Evolutionary conservation across 345 rosid genomes (phyloP), one percentile per base, ranked within the genome.

Genomic region (Cardamine chenopodiifolia): DNA sequence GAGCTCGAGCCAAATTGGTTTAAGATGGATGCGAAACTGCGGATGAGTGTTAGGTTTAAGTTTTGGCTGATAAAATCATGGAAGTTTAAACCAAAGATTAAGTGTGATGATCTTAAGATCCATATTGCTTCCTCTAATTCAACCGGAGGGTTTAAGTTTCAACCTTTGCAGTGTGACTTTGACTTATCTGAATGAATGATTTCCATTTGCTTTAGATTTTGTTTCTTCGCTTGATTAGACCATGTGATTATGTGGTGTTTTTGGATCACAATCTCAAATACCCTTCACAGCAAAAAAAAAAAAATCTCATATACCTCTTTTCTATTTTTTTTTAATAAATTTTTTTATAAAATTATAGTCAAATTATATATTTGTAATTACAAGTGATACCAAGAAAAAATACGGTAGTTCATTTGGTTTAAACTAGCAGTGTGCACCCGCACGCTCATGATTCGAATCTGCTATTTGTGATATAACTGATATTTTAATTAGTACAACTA

Each of bases 31-130:
- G 75, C 84, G 72, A 82, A 84, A 47, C 31, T 89, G 53, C 9
- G 76, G 19, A 26, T 93, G 68, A 86, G 73, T 67, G 78, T 90
- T 48, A 75, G 89, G 73, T 83, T 90, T 65, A 87, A 83, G 82
- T n/a, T 87, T 31, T 88, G 97, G 17, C 35, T 73, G 54, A 11
- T 87, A 5, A 89, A 85, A 76, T 80, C 82, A 3, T 56, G 79
- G n/a, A 85, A 47, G 42, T 72, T 90, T 13, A 90, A 75, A 81
- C 92, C 93, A 3, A 82, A 39, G 80, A 55, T 90, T 4, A 65
- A 75, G 8, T 90, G 98, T 65, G 19, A 80, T 32, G 73, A 82
- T 42, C 79, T 93, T 69, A 82, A 77, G 83, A 74, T 90, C 20
- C 89, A 91, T 68, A 44, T 81, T 57, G 77, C 4, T 37, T 52